These are phyloP conservation scores for Macrocybe gigantea DNA, from an alignment of 768 basidiomycete genomes.

Conservation along the genomic window DNA sequence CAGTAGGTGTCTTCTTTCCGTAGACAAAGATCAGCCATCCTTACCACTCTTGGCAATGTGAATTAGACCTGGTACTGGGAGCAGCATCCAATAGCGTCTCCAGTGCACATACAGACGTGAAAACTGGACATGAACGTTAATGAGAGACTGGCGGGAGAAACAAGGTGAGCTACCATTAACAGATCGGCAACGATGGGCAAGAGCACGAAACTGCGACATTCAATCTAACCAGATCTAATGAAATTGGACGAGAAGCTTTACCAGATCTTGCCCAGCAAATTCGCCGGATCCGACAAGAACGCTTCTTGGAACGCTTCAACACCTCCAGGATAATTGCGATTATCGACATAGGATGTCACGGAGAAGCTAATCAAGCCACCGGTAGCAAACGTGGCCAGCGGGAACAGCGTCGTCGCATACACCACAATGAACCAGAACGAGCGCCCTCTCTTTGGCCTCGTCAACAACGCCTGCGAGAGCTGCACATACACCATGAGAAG, in stretches of 20 bases:
- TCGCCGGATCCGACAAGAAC: conserved; percentile 15
- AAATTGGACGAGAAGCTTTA: conserved; percentile 10
- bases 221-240: background rate
- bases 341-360: conserved; percentile 23
- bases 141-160: background rate
- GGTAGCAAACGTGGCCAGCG: conserved; percentile 24
- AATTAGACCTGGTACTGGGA: conserved; percentile 19
- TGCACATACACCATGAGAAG: conserved; percentile 34
- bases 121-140: conserved; percentile 16
- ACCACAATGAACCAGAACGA: conserved; percentile 26
- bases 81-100: conserved; percentile 23
- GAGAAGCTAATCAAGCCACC: conserved; percentile 24
- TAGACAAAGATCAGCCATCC: background rate
- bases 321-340: conserved; percentile 10
- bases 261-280: conserved; percentile 27
- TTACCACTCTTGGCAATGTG: conserved; percentile 29
- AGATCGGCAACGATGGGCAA: conserved; percentile 31
- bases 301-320: conserved; percentile 10
- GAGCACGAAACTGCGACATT: conserved; percentile 17
- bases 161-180: conserved; percentile 22
- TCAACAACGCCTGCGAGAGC: conserved; percentile 26
- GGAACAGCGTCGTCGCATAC: conserved; percentile 26
- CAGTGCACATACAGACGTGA: conserved; percentile 30
- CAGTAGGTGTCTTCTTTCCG: too few relatives aligned
- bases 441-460: conserved; percentile 27